These are phyloP conservation scores for Neurospora sublineolata DNA, from an alignment of 495 filamentous ascomycete species.

Conservation along the genomic window DNA sequence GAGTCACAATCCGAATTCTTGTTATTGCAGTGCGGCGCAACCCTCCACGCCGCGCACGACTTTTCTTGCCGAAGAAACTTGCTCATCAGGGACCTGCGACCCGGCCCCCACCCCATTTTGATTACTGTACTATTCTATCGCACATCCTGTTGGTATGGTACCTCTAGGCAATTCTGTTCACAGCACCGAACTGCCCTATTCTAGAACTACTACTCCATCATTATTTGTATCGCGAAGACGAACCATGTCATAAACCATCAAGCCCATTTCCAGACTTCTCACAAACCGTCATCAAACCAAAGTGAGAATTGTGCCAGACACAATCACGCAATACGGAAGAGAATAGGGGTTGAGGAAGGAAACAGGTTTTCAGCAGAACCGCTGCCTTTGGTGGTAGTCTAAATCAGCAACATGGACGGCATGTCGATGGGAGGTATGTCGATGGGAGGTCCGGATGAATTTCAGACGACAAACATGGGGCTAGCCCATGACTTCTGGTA, in stretches of 20 bases:
- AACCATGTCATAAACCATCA: neutral
- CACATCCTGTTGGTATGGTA: too few relatives aligned
- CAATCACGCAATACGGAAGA: neutral
- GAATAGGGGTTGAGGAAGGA: neutral
- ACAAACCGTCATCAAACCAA: neutral
- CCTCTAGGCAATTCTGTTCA: too few relatives aligned
- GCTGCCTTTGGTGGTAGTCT: neutral
- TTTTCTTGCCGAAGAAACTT: neutral
- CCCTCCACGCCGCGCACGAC: neutral
- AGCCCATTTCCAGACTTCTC: neutral
- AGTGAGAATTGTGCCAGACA: neutral
- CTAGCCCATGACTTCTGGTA: conserved; percentile 42
- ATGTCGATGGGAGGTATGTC: neutral
- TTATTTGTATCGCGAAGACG: neutral
- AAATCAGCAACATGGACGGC: neutral
- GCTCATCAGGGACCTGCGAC: neutral
- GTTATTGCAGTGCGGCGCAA: neutral
- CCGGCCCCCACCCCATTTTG: neutral
- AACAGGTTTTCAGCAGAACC: neutral
- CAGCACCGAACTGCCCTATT: too few relatives aligned
- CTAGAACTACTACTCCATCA: too few relatives aligned
- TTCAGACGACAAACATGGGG: conserved; percentile 26
- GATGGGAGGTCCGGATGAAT: conserved; percentile 13
- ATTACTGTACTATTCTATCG: too few relatives aligned
- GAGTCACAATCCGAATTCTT: neutral